Percentiles rank a stretch among this genome's conserved stretches.
Conservation (phyloP, 345 rosid genomes). For the Pistacia vera region DNA sequence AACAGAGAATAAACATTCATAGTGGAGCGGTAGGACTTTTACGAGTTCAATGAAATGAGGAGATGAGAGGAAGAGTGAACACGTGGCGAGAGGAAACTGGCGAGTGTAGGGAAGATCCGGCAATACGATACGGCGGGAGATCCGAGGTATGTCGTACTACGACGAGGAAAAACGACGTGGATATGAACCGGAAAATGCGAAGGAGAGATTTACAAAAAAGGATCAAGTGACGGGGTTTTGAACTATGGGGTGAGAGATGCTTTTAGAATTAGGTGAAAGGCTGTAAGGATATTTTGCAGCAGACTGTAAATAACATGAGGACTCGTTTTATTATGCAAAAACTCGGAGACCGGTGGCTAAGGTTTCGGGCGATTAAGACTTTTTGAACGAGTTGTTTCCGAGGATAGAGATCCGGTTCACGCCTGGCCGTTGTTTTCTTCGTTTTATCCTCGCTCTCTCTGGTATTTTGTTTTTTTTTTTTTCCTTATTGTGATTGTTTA, state of each 20-base stretch:
- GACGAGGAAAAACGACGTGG: constrained; percentile 13
- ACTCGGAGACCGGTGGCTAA: constrained; percentile 69
- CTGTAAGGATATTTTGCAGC: constrained; percentile 62
- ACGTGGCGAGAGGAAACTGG: constrained; percentile 83
- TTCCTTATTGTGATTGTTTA: background rate
- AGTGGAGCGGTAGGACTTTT: constrained; percentile 18
- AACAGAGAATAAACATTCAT: constrained; percentile 10
- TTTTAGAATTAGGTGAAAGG: constrained; percentile 82
- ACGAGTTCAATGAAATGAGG: constrained; percentile 42
- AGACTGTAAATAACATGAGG: constrained; percentile 65
- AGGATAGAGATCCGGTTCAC: constrained; percentile 89
- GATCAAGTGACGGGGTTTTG: constrained; percentile 74
- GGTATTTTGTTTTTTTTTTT: constrained; percentile 58
- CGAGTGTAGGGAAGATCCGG: constrained; percentile 59
- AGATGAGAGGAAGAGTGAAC: constrained; percentile 46
- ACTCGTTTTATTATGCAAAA: constrained; percentile 75
- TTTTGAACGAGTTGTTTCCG: constrained; percentile 90
- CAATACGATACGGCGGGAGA: constrained; percentile 46
- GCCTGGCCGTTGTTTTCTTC: constrained; percentile 87
- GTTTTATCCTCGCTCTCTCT: constrained; percentile 71
- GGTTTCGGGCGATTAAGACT: constrained; percentile 60
- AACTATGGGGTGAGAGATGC: constrained; percentile 93
- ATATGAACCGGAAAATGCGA: constrained; percentile 26
- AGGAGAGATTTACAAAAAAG: constrained; percentile 65
- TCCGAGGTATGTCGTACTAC: constrained; percentile 21